These are phyloP conservation scores for button mushroom (Agaricus bisporus) DNA, from an alignment of 768 basidiomycete species.

Conservation along the genomic window DNA sequence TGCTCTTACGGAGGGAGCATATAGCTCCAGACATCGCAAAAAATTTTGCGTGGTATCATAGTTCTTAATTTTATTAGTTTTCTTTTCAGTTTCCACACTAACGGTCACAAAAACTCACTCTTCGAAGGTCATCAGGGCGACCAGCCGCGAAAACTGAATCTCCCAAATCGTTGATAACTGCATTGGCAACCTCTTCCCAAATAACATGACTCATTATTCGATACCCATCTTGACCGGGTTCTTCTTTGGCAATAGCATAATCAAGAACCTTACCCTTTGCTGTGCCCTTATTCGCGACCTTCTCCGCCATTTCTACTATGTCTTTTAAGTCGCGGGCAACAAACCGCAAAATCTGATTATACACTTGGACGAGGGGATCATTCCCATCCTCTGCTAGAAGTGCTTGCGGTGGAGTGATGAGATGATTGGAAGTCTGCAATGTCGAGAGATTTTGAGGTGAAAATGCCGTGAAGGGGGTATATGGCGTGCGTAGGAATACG, in stretches of 20 bases:
- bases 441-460: conserved; percentile 42
- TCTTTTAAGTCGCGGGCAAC: conserved; percentile 67
- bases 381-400: conserved; percentile 53
- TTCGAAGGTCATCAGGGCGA: conserved; percentile 83
- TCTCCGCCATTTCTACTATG: conserved; percentile 76
- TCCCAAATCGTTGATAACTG: conserved; percentile 84
- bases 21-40: conserved; percentile 71
- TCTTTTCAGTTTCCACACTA: not conserved
- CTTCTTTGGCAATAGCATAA: conserved; percentile 13
- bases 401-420: conserved; percentile 25
- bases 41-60: conserved; percentile 82
- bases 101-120: conserved; percentile 41
- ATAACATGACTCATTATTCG: conserved; percentile 85
- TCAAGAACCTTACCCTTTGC: not conserved
- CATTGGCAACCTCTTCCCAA: conserved; percentile 77
- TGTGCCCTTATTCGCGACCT: conserved; percentile 24
- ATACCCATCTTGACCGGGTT: conserved; percentile 42
- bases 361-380: conserved; percentile 68
- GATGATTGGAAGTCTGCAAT: conserved; percentile 29
- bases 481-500: conserved; percentile 37
- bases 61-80: conserved; percentile 44
- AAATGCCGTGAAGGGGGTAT: conserved; percentile 47
- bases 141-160: conserved; percentile 84
- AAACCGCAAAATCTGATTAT: conserved; percentile 77
- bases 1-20: conserved; percentile 70